phyloP scores from a whole-genome alignment of 1,284 basidiomycete genomes.

The Sphaerobolus stellatus region DNA sequence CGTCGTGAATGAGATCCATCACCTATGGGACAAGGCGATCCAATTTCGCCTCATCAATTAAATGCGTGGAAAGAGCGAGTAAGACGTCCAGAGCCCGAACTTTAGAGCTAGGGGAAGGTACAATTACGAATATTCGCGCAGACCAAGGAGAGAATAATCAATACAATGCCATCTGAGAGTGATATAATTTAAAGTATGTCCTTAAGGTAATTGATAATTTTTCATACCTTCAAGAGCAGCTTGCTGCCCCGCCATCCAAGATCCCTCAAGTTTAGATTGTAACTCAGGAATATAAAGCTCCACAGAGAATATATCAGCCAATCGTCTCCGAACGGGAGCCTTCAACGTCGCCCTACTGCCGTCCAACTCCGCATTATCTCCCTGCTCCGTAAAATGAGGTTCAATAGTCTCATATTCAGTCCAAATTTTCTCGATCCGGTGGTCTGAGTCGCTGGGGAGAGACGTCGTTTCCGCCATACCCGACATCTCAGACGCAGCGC shows the following conservation, averaged over 20 bases:
- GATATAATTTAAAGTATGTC: neutral
- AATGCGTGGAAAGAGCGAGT: constrained; percentile 76
- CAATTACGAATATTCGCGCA: constrained; percentile 92
- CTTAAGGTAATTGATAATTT: constrained; percentile 6
- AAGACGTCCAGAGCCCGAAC: constrained; percentile 85
- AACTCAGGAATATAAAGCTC: constrained; percentile 73
- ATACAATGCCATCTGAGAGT: constrained; percentile 69
- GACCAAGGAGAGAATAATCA: constrained; percentile 81
- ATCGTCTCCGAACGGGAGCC: constrained; percentile 54
- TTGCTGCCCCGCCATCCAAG: constrained; percentile 41
- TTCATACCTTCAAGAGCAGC: constrained; percentile 63
- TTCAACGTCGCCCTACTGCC: too few species aligned
- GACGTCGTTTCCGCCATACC: constrained; percentile 42
- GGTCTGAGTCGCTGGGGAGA: constrained; percentile 77
- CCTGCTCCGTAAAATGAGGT: constrained; percentile 63
- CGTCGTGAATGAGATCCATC: constrained; percentile 86
- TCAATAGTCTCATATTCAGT: constrained; percentile 78
- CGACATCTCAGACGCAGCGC: constrained; percentile 28
- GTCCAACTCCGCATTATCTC: too few species aligned
- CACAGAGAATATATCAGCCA: constrained; percentile 70
- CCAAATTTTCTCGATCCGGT: constrained; percentile 76
- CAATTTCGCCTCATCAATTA: constrained; percentile 95
- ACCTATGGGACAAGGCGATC: constrained; percentile 94
- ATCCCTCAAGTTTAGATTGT: constrained; percentile 50
- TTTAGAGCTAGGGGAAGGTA: constrained; percentile 82